Evolutionary conservation across 1,139 yeast genomes (phyloP).

Genomic region (Candida albicans): DNA sequence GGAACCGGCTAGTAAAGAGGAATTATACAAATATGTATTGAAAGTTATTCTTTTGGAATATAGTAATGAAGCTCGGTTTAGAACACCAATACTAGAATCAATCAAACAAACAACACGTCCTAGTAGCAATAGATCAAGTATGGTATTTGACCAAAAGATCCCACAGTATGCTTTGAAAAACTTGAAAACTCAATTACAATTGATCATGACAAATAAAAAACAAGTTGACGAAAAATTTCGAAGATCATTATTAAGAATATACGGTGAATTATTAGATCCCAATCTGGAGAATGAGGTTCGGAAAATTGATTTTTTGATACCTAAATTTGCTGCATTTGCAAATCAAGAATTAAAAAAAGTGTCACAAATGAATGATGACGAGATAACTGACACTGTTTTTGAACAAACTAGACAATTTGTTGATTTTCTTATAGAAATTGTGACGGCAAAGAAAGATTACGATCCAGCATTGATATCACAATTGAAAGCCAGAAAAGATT

Average conservation of each 20-base stretch:
- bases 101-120: slow-evolving; percentile 2
- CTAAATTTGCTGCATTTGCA: slow-evolving; percentile 64
- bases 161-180: slow-evolving; percentile 50
- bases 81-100: slow-evolving; percentile 32
- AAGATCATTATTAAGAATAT: slow-evolving; percentile 55
- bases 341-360: slow-evolving; percentile 61
- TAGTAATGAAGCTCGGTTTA: slow-evolving; percentile 58
- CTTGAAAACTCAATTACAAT: slow-evolving; percentile 50
- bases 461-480: slow-evolving; percentile 40
- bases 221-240: slow-evolving; percentile 37
- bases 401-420: slow-evolving; percentile 61
- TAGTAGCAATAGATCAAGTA: slow-evolving; percentile 8
- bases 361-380: slow-evolving; percentile 36
- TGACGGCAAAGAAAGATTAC: slow-evolving; percentile 46
- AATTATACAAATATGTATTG: slow-evolving; percentile 42
- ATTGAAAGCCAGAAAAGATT: slow-evolving; percentile 29
- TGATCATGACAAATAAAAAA: slow-evolving; percentile 55
- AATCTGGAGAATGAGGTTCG: slow-evolving; percentile 36
- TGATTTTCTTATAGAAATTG: slow-evolving; percentile 48
- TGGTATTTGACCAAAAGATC: slow-evolving; percentile 25
- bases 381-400: slow-evolving; percentile 49
- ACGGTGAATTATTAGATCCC: slow-evolving; percentile 61
- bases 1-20: slow-evolving; percentile 7
- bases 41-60: slow-evolving; percentile 56
- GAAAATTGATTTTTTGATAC: slow-evolving; percentile 59